Conservation (phyloP, 306 rosid species). For the Cucumis sativus region DNA sequence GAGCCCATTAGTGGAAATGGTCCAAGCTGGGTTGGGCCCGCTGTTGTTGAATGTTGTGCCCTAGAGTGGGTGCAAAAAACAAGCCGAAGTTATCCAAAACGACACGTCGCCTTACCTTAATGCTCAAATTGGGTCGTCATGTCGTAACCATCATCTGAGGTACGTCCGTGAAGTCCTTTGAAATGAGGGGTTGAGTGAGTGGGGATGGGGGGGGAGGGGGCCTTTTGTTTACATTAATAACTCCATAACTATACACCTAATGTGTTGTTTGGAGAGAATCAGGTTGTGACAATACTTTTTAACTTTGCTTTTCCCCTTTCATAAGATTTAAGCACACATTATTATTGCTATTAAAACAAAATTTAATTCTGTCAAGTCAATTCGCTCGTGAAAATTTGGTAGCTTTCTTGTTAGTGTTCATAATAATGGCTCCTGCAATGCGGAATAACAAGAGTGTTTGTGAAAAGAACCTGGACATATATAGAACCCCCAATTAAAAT, state of each 20-base stretch:
- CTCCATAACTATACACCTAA: background rate
- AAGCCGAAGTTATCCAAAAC: background rate
- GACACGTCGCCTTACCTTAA: slow-evolving; percentile 1
- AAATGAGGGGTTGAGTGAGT: background rate
- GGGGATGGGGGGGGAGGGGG: background rate
- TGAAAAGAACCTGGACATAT: background rate
- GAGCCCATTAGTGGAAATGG: background rate
- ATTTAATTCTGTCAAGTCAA: background rate
- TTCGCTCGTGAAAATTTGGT: background rate
- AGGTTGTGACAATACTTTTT: background rate
- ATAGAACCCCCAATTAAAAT: background rate
- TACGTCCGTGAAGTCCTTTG: slow-evolving; percentile 4
- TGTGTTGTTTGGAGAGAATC: background rate
- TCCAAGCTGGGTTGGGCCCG: background rate
- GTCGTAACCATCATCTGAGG: background rate
- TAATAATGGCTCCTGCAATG: background rate
- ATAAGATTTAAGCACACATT: background rate
- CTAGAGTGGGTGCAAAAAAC: slow-evolving; percentile 1
- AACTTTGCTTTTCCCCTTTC: background rate
- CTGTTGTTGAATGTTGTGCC: background rate
- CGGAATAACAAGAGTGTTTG: background rate
- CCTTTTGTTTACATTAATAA: background rate
- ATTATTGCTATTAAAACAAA: background rate
- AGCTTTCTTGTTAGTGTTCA: background rate
- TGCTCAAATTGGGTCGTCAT: background rate